Evolutionary conservation across 805 yeast species (phyloP).

Genomic region (Lipomyces oligophaga): DNA sequence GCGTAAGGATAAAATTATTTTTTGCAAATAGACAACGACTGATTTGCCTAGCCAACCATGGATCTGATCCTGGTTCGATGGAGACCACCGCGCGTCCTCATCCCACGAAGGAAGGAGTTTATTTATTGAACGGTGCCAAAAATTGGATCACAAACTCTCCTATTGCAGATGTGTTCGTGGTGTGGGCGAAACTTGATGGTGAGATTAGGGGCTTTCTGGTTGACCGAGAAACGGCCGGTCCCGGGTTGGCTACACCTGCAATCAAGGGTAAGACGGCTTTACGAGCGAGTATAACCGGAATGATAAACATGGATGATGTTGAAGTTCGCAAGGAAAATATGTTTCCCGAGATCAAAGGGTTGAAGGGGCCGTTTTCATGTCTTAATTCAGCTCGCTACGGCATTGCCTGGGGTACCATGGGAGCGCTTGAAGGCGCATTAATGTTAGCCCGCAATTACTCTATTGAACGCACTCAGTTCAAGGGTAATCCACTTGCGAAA

Average conservation of each 20-base stretch:
- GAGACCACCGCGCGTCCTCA: slow-evolving; percentile 50
- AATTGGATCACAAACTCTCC: slow-evolving; percentile 48
- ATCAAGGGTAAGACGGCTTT: slow-evolving; percentile 41
- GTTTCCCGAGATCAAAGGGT: slow-evolving; percentile 40
- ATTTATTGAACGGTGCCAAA: slow-evolving; percentile 42
- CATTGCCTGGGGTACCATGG: slow-evolving; percentile 46
- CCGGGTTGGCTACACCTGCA: slow-evolving; percentile 41
- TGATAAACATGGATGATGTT: slow-evolving; percentile 44
- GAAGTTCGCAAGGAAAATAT: slow-evolving; percentile 45
- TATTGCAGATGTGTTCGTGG: slow-evolving; percentile 43
- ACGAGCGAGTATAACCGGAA: slow-evolving; percentile 44
- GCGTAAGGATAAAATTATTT: slow-evolving; percentile 30
- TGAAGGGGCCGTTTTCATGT: slow-evolving; percentile 47
- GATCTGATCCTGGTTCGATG: slow-evolving; percentile 57
- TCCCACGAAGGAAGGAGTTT: slow-evolving; percentile 43
- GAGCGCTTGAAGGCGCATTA: slow-evolving; percentile 44
- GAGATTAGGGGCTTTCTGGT: slow-evolving; percentile 43
- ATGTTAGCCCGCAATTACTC: slow-evolving; percentile 40
- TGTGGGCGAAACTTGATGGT: slow-evolving; percentile 47
- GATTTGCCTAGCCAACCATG: slow-evolving; percentile 49
- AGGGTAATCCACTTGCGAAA: slow-evolving; percentile 40
- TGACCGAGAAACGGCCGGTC: slow-evolving; percentile 38
- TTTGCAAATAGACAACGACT: not conserved
- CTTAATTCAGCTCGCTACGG: slow-evolving; percentile 45
- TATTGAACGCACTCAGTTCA: slow-evolving; percentile 42